Conservation (phyloP, 257 asterid genomes). For the Perilla frutescens region DNA sequence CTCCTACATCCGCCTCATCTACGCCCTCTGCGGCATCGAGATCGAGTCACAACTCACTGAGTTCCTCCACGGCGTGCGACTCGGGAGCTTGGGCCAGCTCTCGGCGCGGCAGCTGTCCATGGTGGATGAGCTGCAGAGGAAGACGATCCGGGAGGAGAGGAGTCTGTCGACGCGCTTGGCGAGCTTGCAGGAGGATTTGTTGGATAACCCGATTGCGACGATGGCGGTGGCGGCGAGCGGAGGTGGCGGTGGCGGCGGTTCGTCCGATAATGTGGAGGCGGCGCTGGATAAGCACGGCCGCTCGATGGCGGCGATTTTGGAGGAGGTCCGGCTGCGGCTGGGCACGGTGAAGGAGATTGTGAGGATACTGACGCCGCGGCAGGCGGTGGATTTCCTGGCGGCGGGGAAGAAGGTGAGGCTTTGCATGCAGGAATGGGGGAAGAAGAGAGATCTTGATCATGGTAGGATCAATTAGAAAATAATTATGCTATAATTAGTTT, state of each 20-base stretch:
- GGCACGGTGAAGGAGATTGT: conserved; percentile 46
- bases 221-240: conserved; percentile 32
- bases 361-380: conserved; percentile 51
- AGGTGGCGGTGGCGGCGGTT: background rate
- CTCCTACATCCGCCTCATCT: conserved; percentile 48
- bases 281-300: conserved; percentile 46
- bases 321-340: conserved; percentile 60
- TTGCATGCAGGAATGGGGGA: conserved; percentile 57
- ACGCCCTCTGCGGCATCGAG: conserved; percentile 50
- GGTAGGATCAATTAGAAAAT: conserved; percentile 25
- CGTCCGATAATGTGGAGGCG: conserved; percentile 20
- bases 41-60: conserved; percentile 42
- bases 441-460: conserved; percentile 50
- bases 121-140: conserved; percentile 50
- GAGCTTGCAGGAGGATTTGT: conserved; percentile 50
- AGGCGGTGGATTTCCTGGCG: conserved; percentile 59
- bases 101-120: conserved; percentile 37
- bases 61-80: conserved; percentile 43
- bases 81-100: conserved; percentile 41
- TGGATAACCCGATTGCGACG: conserved; percentile 44
- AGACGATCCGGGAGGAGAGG: conserved; percentile 48
- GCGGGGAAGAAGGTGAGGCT: conserved; percentile 52
- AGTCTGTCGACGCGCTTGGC: conserved; percentile 38
- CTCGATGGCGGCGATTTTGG: conserved; percentile 41
- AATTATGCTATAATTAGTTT: background rate